phyloP scores from a whole-genome alignment of 177 flowering plant genomes.

The Vitis hybrid region DNA sequence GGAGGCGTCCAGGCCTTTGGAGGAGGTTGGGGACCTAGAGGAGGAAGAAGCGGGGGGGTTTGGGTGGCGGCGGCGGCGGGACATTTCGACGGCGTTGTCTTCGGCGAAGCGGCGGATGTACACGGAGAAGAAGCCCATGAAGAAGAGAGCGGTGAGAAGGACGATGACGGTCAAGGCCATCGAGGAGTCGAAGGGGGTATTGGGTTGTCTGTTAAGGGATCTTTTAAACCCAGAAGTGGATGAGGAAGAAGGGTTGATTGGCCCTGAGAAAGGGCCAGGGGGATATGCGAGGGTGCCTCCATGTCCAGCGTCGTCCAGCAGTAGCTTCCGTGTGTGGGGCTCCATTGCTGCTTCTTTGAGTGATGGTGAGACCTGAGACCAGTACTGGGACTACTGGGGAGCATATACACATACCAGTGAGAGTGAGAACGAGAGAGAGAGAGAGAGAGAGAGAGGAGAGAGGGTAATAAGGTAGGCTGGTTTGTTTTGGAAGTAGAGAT shows the following conservation, averaged over 20 bases:
- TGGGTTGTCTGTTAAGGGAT: not conserved
- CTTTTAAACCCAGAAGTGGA: not conserved
- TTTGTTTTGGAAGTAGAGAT: not conserved
- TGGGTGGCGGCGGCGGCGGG: not conserved
- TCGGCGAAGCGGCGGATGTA: slow-evolving; percentile 54
- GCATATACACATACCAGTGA: not conserved
- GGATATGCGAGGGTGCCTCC: not conserved
- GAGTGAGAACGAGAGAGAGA: not conserved
- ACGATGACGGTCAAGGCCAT: slow-evolving; percentile 48
- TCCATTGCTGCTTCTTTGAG: not conserved
- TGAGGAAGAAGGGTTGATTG: not conserved
- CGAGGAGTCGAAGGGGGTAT: slow-evolving; percentile 44
- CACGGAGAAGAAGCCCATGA: slow-evolving; percentile 65
- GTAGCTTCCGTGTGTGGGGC: slow-evolving; percentile 15
- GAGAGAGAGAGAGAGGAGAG: too few species aligned
- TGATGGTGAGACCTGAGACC: too few species aligned
- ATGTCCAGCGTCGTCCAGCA: not conserved
- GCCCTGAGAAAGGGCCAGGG: not conserved
- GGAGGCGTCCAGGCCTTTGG: slow-evolving; percentile 36
- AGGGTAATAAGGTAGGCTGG: not conserved
- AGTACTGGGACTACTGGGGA: not conserved
- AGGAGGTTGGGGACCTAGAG: not conserved
- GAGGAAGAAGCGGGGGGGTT: not conserved
- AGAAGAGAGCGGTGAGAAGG: slow-evolving; percentile 56
- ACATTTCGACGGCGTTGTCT: slow-evolving; percentile 17